phyloP scores from a whole-genome alignment of 352 stramenopile species.

The Pythium vanterpoolii region DNA sequence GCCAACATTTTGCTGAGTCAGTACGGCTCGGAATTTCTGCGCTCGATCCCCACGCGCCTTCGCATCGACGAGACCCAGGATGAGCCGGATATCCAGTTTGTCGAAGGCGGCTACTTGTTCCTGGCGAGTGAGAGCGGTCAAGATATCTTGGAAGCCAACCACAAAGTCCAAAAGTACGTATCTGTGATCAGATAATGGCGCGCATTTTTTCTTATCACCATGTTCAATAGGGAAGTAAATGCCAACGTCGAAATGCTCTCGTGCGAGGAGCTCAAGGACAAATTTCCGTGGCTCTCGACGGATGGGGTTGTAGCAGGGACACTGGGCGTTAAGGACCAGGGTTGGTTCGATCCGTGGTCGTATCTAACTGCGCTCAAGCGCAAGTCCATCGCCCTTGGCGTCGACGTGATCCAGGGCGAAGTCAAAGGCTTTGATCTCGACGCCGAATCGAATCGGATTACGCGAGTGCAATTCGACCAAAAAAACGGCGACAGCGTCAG shows the following conservation, averaged over 20 bases:
- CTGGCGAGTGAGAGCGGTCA: slow-evolving; percentile 64
- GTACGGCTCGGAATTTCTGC: slow-evolving; percentile 76
- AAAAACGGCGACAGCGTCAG: slow-evolving; percentile 25
- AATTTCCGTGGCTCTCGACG: slow-evolving; percentile 78
- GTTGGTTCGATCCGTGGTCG: slow-evolving; percentile 86
- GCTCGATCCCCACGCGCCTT: slow-evolving; percentile 41
- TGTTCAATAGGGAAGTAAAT: slow-evolving; percentile 37
- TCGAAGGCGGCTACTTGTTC: slow-evolving; percentile 82
- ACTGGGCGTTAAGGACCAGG: slow-evolving; percentile 66
- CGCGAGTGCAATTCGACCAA: slow-evolving; percentile 52
- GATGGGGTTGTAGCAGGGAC: slow-evolving; percentile 54
- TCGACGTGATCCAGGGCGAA: slow-evolving; percentile 71
- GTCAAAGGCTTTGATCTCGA: slow-evolving; percentile 62
- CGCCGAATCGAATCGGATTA: slow-evolving; percentile 44
- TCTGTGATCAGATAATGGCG: neutral
- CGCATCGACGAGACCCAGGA: slow-evolving; percentile 49
- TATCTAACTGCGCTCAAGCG: slow-evolving; percentile 73
- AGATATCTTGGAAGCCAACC: slow-evolving; percentile 57
- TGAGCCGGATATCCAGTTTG: slow-evolving; percentile 68
- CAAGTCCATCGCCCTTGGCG: slow-evolving; percentile 64
- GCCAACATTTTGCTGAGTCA: slow-evolving; percentile 79
- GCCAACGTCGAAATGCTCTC: slow-evolving; percentile 56
- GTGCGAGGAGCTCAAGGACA: slow-evolving; percentile 42
- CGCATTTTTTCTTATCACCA: neutral
- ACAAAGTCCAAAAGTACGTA: slow-evolving; percentile 38